Conservation (phyloP, 768 basidiomycete species). For the Suillus paluster region DNA sequence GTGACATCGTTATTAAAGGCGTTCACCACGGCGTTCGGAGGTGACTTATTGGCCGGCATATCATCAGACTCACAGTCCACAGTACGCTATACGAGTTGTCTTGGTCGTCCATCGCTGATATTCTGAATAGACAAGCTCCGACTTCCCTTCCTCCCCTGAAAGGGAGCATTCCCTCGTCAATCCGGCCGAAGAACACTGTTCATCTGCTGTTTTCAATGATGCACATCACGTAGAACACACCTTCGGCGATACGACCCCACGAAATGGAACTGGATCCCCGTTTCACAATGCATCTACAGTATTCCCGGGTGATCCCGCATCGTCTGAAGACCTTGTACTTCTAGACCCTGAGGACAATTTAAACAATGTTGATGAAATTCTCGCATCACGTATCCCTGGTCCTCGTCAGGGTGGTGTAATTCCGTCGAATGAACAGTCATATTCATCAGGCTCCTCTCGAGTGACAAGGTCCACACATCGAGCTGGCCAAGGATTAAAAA, state of each 20-base stretch:
- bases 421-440: neutral
- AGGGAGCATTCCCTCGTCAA: neutral
- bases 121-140: neutral
- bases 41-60: conserved; percentile 50
- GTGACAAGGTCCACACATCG: neutral
- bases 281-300: neutral
- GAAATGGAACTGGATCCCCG: no score
- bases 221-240: neutral
- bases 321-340: neutral
- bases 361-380: neutral
- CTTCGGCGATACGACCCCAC: neutral
- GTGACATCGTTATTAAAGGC: conserved; percentile 51
- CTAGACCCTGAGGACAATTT: neutral
- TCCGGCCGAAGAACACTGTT: neutral
- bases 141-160: neutral
- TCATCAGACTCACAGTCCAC: conserved; percentile 42
- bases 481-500: neutral
- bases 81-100: conserved; percentile 19
- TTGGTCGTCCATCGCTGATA: neutral
- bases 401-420: neutral
- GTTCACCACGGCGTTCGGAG: conserved; percentile 51
- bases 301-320: neutral
- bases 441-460: neutral
- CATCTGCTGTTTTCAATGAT: neutral
- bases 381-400: neutral